phyloP scores from a whole-genome alignment of 129 eudicot genomes.

The Apium graveolens region DNA sequence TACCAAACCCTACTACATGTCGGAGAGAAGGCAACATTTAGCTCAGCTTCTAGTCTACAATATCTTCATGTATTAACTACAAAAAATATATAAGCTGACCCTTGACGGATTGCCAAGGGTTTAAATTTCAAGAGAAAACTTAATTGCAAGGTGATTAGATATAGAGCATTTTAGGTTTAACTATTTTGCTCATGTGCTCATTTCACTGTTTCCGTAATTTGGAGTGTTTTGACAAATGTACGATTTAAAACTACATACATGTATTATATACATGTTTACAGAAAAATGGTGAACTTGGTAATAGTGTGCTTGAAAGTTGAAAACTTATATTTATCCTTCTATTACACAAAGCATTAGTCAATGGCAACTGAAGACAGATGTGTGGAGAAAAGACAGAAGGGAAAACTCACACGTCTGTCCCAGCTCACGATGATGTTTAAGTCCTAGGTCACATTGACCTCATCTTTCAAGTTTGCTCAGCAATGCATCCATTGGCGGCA shows the following conservation, averaged over 20 bases:
- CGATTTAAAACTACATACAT: background rate
- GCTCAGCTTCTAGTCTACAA: background rate
- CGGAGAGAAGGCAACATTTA: background rate
- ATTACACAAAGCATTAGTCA: background rate
- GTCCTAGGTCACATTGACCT: slow-evolving; percentile 5
- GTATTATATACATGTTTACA: background rate
- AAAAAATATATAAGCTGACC: no score
- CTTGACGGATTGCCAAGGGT: background rate
- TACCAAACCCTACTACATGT: background rate
- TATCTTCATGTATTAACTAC: no score
- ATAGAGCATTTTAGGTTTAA: background rate
- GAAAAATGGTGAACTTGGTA: background rate
- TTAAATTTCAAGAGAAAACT: background rate
- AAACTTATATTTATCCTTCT: background rate
- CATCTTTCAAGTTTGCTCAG: slow-evolving; percentile 94
- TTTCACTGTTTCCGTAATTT: background rate
- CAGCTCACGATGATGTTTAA: background rate
- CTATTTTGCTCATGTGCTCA: background rate
- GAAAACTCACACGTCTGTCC: background rate
- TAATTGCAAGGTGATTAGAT: background rate
- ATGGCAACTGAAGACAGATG: background rate
- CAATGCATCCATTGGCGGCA: slow-evolving; percentile 86
- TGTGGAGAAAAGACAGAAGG: background rate
- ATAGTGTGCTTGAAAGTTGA: background rate
- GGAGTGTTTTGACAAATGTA: background rate